Conservation (phyloP, 1,284 basidiomycete species). For the Tilletiaria anomala region DNA sequence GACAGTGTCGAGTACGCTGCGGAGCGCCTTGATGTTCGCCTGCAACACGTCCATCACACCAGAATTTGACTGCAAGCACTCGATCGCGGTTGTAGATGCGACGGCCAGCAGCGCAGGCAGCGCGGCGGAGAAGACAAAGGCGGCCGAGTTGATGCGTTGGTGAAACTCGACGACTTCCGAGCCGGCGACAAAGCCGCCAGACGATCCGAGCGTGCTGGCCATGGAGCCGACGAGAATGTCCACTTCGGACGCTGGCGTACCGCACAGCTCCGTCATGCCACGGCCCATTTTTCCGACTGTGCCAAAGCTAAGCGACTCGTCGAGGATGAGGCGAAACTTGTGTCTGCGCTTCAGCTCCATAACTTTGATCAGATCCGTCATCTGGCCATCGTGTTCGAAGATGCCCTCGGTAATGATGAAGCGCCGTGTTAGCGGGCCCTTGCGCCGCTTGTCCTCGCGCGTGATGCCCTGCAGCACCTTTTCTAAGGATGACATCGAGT, state of each 20-base stretch:
- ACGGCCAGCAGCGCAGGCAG: constrained; percentile 81
- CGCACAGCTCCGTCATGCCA: constrained; percentile 83
- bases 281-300: constrained; percentile 81
- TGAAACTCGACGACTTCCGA: constrained; percentile 70
- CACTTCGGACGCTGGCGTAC: constrained; percentile 53
- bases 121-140: constrained; percentile 91
- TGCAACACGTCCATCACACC: constrained; percentile 60
- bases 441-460: constrained; percentile 72
- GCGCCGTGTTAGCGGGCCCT: constrained; percentile 64
- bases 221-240: constrained; percentile 60
- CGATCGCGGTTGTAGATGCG: constrained; percentile 68
- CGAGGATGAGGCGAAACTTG: constrained; percentile 88
- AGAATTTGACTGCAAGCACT: constrained; percentile 51
- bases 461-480: constrained; percentile 68
- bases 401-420: constrained; percentile 97
- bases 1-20: constrained; percentile 58
- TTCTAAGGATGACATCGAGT: constrained; percentile 79
- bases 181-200: constrained; percentile 91
- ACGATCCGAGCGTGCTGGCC: constrained; percentile 66
- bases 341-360: constrained; percentile 87
- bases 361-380: constrained; percentile 77
- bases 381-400: constrained; percentile 83
- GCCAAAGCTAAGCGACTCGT: constrained; percentile 87
- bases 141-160: constrained; percentile 88
- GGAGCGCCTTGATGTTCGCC: constrained; percentile 64